These are phyloP conservation scores for Scopulariopsis brevicaulis DNA, from an alignment of 2,329 filamentous ascomycete genomes.

Conservation along the genomic window DNA sequence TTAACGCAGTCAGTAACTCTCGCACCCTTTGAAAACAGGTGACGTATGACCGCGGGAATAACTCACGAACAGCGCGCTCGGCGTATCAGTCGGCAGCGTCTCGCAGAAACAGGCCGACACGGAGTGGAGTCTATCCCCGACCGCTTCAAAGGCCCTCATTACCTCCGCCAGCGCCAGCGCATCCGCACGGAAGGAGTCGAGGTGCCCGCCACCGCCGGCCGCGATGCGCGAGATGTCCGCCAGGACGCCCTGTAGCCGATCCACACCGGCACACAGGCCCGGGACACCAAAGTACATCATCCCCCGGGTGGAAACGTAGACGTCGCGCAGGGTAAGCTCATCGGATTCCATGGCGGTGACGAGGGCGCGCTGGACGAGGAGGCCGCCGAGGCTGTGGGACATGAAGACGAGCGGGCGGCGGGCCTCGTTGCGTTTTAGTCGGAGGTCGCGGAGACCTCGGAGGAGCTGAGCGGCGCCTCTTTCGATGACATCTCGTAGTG, in stretches of 20 bases:
- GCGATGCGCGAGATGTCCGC: background rate
- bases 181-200: background rate
- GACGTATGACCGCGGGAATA: background rate
- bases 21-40: background rate
- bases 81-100: background rate
- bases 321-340: background rate
- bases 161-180: background rate
- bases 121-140: conserved; percentile 1
- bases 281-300: conserved; percentile 5
- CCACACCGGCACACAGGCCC: background rate
- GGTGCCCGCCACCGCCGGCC: background rate
- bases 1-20: background rate
- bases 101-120: conserved; percentile 4
- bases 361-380: conserved; percentile 2
- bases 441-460: background rate
- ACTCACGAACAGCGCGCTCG: conserved; percentile 1
- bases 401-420: conserved; percentile 2
- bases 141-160: background rate
- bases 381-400: conserved; percentile 5
- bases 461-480: background rate
- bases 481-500: background rate
- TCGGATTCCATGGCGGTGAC: background rate
- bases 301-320: background rate
- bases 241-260: background rate
- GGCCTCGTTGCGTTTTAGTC: background rate